Conservation (phyloP, 2,329 filamentous ascomycete genomes). For the Huntiella moniliformis region DNA sequence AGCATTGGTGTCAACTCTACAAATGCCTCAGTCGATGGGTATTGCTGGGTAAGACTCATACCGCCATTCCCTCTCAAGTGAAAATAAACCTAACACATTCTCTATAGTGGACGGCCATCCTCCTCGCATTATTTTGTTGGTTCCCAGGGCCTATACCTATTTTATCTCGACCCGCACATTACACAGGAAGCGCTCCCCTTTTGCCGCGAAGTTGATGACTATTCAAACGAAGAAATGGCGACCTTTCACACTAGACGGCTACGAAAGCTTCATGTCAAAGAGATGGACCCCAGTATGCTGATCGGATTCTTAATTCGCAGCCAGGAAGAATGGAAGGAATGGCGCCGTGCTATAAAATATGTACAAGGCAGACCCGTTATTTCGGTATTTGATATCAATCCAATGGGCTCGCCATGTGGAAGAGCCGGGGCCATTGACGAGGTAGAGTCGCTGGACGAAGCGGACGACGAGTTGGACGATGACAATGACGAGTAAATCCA, state of each 20-base stretch:
- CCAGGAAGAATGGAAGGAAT: constrained; percentile 66
- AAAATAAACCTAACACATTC: constrained; percentile 3
- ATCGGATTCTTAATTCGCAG: constrained; percentile 77
- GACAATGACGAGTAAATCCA: neutral
- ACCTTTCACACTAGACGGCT: constrained; percentile 78
- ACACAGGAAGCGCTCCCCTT: constrained; percentile 58
- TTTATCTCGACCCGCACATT: constrained; percentile 87
- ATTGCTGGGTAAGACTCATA: constrained; percentile 59
- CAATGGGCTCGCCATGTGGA: constrained; percentile 36
- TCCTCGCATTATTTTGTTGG: constrained; percentile 54
- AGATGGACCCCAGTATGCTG: constrained; percentile 97
- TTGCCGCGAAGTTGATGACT: constrained; percentile 34
- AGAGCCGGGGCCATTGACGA: constrained; percentile 66
- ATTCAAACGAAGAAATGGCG: constrained; percentile 54
- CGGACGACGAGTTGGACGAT: constrained; percentile 20
- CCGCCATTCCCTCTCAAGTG: constrained; percentile 2
- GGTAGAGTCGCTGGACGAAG: constrained; percentile 73
- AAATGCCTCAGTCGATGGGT: constrained; percentile 82
- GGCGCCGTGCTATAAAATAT: constrained; percentile 58
- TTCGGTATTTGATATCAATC: constrained; percentile 58
- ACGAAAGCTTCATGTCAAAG: constrained; percentile 62
- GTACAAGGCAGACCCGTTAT: constrained; percentile 72
- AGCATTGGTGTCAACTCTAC: constrained; percentile 65
- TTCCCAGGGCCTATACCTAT: constrained; percentile 53
- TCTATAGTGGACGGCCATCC: constrained; percentile 62